These are phyloP conservation scores for Hyparrhenia diplandra DNA, from an alignment of 176 grass and related monocot species.

Conservation along the genomic window DNA sequence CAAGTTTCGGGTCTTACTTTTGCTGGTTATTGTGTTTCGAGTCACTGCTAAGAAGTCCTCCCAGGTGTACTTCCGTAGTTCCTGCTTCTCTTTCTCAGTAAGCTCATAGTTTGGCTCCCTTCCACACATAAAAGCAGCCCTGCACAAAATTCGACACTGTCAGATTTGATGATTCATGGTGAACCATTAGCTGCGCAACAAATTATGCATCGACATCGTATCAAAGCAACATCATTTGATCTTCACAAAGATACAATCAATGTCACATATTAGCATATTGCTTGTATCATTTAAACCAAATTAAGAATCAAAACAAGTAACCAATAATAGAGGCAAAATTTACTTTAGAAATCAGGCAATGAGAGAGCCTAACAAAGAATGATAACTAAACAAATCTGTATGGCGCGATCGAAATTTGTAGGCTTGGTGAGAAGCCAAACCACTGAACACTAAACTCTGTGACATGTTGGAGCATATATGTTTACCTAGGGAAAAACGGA, in stretches of 20 bases:
- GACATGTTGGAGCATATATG: too few species aligned
- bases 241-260: background rate
- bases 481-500: too few species aligned
- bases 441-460: too few species aligned
- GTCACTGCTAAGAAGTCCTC: conserved; percentile 75
- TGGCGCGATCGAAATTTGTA: background rate
- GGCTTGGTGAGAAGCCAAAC: too few species aligned
- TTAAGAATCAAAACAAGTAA: conserved; percentile 3
- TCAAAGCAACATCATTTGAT: background rate
- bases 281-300: background rate
- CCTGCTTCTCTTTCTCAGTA: conserved; percentile 70
- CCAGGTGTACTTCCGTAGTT: conserved; percentile 71
- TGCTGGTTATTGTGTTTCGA: conserved; percentile 88
- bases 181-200: background rate
- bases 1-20: conserved; percentile 50
- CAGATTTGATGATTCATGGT: background rate
- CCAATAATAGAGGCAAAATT: background rate
- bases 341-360: background rate
- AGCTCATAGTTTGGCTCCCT: conserved; percentile 95
- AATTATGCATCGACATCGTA: background rate
- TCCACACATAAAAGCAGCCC: conserved; percentile 99
- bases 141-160: conserved; percentile 1
- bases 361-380: background rate
- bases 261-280: background rate
- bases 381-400: background rate